Evolutionary conservation across 1,284 basidiomycete species (phyloP).

Genomic region (Taiwanofungus camphoratus): DNA sequence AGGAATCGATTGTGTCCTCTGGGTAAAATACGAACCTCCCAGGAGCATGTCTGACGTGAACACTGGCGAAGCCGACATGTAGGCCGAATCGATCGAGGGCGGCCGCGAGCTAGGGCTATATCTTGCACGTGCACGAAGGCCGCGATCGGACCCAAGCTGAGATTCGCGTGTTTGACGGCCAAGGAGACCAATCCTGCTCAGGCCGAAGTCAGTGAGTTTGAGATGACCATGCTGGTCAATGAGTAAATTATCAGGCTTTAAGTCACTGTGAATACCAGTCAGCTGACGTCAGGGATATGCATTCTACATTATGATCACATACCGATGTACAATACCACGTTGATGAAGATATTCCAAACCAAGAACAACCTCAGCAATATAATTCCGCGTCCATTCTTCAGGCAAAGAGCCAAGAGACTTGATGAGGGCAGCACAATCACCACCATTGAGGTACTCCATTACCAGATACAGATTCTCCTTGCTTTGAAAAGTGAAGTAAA

Average conservation of each 20-base stretch:
- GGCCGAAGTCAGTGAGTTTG: conserved; percentile 96
- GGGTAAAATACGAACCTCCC: conserved; percentile 76
- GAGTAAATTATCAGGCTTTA: conserved; percentile 97
- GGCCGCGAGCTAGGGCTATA: conserved; percentile 68
- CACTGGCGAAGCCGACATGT: conserved; percentile 63
- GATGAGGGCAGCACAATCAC: conserved; percentile 95
- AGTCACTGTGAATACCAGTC: conserved; percentile 55
- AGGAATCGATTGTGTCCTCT: conserved; percentile 51
- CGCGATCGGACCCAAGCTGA: conserved; percentile 37
- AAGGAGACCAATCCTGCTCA: conserved; percentile 94
- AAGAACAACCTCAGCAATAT: conserved; percentile 92
- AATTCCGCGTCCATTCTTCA: conserved; percentile 96
- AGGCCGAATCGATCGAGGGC: conserved; percentile 80
- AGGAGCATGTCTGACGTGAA: conserved; percentile 47
- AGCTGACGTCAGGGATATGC: not conserved
- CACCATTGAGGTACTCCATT: conserved; percentile 98
- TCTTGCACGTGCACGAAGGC: conserved; percentile 44
- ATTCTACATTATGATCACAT: conserved; percentile 26
- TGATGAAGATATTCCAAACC: conserved; percentile 95
- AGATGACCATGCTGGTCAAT: conserved; percentile 96
- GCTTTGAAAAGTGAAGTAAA: conserved; percentile 99
- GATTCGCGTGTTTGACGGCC: conserved; percentile 90
- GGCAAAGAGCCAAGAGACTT: conserved; percentile 91
- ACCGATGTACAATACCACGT: conserved; percentile 96
- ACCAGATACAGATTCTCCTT: conserved; percentile 97